Conservation (phyloP, 805 yeast species). For the Candida manassasensis region DNA sequence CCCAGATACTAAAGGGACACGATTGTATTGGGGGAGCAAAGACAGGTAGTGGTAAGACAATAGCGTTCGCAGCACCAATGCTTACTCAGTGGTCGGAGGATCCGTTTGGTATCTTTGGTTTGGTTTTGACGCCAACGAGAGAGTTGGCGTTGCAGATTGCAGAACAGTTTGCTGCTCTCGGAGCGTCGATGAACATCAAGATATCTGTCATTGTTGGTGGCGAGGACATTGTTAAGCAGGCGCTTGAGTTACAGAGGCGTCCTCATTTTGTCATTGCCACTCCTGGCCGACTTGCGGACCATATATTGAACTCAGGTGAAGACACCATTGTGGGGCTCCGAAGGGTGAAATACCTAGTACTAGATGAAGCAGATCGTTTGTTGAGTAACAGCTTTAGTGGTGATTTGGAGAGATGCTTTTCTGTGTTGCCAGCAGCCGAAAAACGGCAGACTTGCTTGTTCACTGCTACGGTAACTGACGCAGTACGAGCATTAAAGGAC, state of each 20-base stretch:
- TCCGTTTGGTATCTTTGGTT: slow-evolving; percentile 88
- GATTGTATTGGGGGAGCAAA: slow-evolving; percentile 98
- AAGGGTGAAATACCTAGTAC: slow-evolving; percentile 73
- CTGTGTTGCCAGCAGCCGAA: slow-evolving; percentile 62
- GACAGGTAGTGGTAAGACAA: slow-evolving; percentile 97
- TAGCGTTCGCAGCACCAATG: slow-evolving; percentile 98
- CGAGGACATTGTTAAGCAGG: slow-evolving; percentile 86
- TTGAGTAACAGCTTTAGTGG: slow-evolving; percentile 78
- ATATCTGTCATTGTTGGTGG: slow-evolving; percentile 92
- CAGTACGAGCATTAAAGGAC: slow-evolving; percentile 76
- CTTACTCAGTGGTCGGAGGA: slow-evolving; percentile 91
- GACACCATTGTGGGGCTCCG: slow-evolving; percentile 78
- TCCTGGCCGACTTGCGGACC: slow-evolving; percentile 94
- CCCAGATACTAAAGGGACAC: slow-evolving; percentile 72
- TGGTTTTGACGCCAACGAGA: slow-evolving; percentile 86
- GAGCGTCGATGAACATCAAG: slow-evolving; percentile 80
- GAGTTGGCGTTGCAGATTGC: slow-evolving; percentile 96
- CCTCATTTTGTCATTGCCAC: slow-evolving; percentile 97
- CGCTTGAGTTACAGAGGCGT: slow-evolving; percentile 68
- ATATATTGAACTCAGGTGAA: slow-evolving; percentile 80
- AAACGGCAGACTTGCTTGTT: slow-evolving; percentile 84
- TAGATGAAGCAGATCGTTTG: slow-evolving; percentile 95
- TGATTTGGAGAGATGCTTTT: slow-evolving; percentile 70
- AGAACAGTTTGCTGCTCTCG: slow-evolving; percentile 91
- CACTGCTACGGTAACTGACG: slow-evolving; percentile 94